phyloP scores from a whole-genome alignment of 129 eudicot species.

The Ambrosia trifida region DNA sequence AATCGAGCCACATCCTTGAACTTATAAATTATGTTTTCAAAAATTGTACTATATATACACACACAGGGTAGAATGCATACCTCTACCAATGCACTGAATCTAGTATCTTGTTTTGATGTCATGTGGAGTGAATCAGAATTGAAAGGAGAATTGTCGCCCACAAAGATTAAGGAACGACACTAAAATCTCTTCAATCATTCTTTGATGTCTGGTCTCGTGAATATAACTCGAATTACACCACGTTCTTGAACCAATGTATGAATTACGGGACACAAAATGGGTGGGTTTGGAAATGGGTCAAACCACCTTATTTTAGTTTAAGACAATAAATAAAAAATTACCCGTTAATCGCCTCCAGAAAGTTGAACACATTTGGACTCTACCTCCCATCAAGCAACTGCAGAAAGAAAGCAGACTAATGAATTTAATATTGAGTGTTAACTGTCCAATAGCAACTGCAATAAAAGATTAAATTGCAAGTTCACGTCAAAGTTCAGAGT shows the following conservation, averaged over 20 bases:
- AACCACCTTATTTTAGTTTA: background rate
- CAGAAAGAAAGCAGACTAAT: conserved; percentile 30
- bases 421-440: too few relatives aligned
- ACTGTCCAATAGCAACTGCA: too few relatives aligned
- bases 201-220: conserved; percentile 86
- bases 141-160: conserved; percentile 92
- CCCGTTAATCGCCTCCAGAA: too few relatives aligned
- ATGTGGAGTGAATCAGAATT: conserved; percentile 80
- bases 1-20: conserved; percentile 72
- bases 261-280: background rate
- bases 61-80: conserved; percentile 41
- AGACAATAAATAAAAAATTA: conserved; percentile 9
- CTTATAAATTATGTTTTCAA: conserved; percentile 61
- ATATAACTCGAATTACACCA: background rate
- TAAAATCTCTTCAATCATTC: conserved; percentile 62
- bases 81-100: conserved; percentile 92
- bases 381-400: conserved; percentile 87
- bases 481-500: too few relatives aligned
- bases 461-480: too few relatives aligned
- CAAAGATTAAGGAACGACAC: conserved; percentile 80
- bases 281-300: background rate
- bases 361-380: conserved; percentile 77
- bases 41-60: background rate
- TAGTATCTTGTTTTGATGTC: conserved; percentile 88
- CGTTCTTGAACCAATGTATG: background rate